These are phyloP conservation scores for Eimeria sp. DNA, from an alignment of 169 alveolate genomes.

Conservation along the genomic window DNA sequence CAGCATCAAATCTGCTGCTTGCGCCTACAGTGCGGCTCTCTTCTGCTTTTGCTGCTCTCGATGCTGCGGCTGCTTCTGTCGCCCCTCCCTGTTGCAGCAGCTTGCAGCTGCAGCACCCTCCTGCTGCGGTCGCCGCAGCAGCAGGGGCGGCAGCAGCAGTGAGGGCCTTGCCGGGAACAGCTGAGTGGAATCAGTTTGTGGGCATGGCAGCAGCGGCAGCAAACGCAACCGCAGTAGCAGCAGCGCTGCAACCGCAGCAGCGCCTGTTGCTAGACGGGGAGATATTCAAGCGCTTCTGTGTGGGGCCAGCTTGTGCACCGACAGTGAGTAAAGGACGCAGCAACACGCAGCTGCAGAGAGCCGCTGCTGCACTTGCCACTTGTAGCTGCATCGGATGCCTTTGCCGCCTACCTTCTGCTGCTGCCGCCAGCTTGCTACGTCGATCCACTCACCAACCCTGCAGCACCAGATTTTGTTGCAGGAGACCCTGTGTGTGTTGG, in stretches of 20 bases:
- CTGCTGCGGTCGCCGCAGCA: constrained; percentile 31
- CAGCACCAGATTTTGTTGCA: background rate
- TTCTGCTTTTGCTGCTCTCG: constrained; percentile 65
- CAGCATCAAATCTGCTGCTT: constrained; percentile 46
- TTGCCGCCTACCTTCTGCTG: background rate
- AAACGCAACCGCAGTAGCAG: constrained; percentile 27
- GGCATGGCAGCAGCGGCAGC: constrained; percentile 44
- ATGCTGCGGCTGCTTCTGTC: constrained; percentile 63
- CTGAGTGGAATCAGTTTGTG: constrained; percentile 46
- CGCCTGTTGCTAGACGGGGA: constrained; percentile 60
- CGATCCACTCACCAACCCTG: background rate
- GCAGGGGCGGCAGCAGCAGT: constrained; percentile 59
- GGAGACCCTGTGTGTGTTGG: background rate
- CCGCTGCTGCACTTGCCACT: background rate
- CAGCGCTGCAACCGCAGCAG: constrained; percentile 49
- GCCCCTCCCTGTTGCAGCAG: constrained; percentile 58
- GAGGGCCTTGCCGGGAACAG: constrained; percentile 38
- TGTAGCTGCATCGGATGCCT: background rate
- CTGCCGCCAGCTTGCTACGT: background rate
- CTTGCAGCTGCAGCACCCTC: constrained; percentile 61
- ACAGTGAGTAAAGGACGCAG: background rate
- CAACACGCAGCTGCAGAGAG: background rate
- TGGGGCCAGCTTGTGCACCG: constrained; percentile 55
- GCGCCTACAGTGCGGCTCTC: constrained; percentile 35
- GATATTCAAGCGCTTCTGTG: constrained; percentile 14